Evolutionary conservation across 2,329 filamentous ascomycete genomes (phyloP).

Genomic region (Macrophomina tecta): DNA sequence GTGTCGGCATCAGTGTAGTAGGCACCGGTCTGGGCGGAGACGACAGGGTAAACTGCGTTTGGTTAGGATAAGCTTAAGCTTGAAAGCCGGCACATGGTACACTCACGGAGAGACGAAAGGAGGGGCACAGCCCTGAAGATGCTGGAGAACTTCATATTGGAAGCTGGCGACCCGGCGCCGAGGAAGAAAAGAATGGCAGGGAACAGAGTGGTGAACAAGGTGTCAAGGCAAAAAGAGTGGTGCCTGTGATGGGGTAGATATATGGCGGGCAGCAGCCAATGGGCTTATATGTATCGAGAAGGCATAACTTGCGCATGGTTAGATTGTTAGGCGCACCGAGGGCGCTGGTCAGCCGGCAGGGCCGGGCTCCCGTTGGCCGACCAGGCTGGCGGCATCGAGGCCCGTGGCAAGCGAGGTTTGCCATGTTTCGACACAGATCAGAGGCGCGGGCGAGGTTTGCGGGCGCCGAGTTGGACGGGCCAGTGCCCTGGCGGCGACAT

Average conservation of each 20-base stretch:
- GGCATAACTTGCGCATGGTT: not conserved
- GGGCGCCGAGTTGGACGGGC: slow-evolving; percentile 1
- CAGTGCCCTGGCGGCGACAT: not conserved
- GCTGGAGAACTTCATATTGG: slow-evolving; percentile 43
- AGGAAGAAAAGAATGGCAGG: slow-evolving; percentile 12
- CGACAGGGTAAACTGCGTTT: slow-evolving; percentile 34
- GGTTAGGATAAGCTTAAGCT: slow-evolving; percentile 28
- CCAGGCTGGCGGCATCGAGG: not conserved
- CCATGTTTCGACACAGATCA: slow-evolving; percentile 10
- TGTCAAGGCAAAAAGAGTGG: slow-evolving; percentile 29
- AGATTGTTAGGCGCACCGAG: slow-evolving; percentile 1
- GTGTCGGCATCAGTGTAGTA: slow-evolving; percentile 21
- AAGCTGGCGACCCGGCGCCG: slow-evolving; percentile 27
- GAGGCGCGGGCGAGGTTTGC: not conserved
- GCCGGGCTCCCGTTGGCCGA: not conserved
- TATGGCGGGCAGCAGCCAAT: slow-evolving; percentile 9
- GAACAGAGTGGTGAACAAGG: slow-evolving; percentile 3
- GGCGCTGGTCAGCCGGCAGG: not conserved
- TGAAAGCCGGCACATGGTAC: not conserved
- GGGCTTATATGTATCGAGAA: slow-evolving; percentile 12
- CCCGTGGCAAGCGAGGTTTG: slow-evolving; percentile 13
- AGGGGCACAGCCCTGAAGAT: slow-evolving; percentile 45
- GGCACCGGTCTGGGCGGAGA: slow-evolving; percentile 37
- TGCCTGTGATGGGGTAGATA: slow-evolving; percentile 4
- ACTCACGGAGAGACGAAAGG: slow-evolving; percentile 43